A percentile compares a stretch with the other conserved stretches of the same genome.
Evolutionary conservation across 164 flowering plant species (phyloP).

Genomic region (Brasenia schreberi): DNA sequence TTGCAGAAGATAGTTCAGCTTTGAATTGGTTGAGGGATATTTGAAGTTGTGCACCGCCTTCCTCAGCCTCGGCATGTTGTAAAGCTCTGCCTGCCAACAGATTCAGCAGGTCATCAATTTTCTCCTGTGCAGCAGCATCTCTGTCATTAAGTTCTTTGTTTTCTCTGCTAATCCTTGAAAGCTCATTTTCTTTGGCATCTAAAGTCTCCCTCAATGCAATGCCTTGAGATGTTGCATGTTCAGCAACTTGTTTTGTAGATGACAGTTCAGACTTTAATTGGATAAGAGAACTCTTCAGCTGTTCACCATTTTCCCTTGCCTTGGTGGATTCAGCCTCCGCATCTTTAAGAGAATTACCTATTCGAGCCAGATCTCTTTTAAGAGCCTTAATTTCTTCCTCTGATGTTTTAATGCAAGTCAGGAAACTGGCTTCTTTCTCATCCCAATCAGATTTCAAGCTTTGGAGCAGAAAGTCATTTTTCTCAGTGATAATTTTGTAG

Average conservation of each 20-base stretch:
- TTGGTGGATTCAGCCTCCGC: constrained; percentile 44
- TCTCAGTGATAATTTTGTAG: constrained; percentile 28
- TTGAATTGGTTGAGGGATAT: too few relatives aligned
- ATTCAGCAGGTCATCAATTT: constrained; percentile 43
- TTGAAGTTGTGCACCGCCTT: too few relatives aligned
- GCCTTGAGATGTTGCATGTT: constrained; percentile 56
- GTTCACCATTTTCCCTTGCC: constrained; percentile 39
- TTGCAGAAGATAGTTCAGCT: too few relatives aligned
- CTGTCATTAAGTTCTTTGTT: constrained; percentile 39
- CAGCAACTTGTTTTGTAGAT: constrained; percentile 46
- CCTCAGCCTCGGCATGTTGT: too few relatives aligned
- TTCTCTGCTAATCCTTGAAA: constrained; percentile 37
- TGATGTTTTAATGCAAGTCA: constrained; percentile 26
- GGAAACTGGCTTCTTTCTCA: constrained; percentile 36
- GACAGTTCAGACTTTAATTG: constrained; percentile 49
- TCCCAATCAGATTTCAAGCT: constrained; percentile 50
- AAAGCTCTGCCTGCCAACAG: constrained; percentile 25
- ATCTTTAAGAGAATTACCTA: constrained; percentile 40
- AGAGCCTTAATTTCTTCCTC: constrained; percentile 39
- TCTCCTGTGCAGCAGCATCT: constrained; percentile 34
- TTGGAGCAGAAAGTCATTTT: constrained; percentile 27
- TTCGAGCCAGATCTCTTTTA: constrained; percentile 38
- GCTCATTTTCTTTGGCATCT: constrained; percentile 48
- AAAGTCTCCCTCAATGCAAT: constrained; percentile 50
- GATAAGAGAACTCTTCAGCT: constrained; percentile 24